Percentiles rank a stretch among this genome's conserved stretches.
These are phyloP conservation scores for Candida alai DNA, from an alignment of 805 yeast genomes.

Conservation along the genomic window DNA sequence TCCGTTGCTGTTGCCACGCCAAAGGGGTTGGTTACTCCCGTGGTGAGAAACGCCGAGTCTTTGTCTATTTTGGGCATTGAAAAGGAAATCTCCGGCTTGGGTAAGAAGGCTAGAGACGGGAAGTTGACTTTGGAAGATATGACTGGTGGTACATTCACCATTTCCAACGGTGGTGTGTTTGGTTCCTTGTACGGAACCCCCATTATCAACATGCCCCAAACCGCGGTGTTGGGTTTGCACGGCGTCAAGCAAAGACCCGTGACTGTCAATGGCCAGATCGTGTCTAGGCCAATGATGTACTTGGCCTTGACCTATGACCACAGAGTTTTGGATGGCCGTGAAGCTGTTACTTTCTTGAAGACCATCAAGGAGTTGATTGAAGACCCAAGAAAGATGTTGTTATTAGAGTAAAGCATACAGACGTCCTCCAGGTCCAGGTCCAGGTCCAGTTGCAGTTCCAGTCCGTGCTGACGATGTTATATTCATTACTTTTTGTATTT, in stretches of 20 bases:
- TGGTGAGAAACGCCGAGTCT: constrained; percentile 95
- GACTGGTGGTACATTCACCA: constrained; percentile 99
- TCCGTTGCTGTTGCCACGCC: constrained; percentile 98
- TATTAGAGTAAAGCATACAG: constrained; percentile 25
- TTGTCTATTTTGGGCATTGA: constrained; percentile 85
- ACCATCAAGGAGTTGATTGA: constrained; percentile 95
- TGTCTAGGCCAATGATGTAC: constrained; percentile 99
- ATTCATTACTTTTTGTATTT: not conserved
- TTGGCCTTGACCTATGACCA: constrained; percentile 97
- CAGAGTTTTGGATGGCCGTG: constrained; percentile 97
- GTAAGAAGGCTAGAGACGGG: constrained; percentile 94
- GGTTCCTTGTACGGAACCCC: constrained; percentile 98
- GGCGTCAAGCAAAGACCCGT: constrained; percentile 98
- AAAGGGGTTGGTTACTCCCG: constrained; percentile 97
- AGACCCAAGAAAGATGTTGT: constrained; percentile 97
- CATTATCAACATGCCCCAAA: constrained; percentile 96
- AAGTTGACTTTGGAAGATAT: constrained; percentile 95
- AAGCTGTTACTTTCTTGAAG: constrained; percentile 95
- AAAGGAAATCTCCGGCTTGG: constrained; percentile 73
- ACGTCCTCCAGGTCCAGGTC: too few species aligned
- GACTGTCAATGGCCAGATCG: constrained; percentile 92
- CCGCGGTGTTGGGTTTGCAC: constrained; percentile 95
- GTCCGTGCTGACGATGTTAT: not conserved
- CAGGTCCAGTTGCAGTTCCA: too few species aligned
- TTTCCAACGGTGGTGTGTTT: constrained; percentile 98